A percentile compares a stretch with the other conserved stretches of the same genome.
These are phyloP conservation scores for Lepidium didymum DNA, from an alignment of 345 rosid genomes.

Conservation along the genomic window DNA sequence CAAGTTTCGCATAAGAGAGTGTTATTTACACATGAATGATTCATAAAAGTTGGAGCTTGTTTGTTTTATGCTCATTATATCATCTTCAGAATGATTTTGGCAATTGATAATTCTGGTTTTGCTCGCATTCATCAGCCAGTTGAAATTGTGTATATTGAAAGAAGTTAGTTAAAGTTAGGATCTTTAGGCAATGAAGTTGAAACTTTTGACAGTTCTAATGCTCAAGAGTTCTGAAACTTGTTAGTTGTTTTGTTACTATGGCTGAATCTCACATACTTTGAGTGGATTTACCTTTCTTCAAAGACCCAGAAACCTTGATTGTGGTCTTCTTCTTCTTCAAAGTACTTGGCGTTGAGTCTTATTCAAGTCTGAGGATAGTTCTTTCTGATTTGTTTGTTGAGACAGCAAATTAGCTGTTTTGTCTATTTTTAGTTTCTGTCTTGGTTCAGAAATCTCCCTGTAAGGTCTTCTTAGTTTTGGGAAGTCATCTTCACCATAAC, in stretches of 20 bases:
- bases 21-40: not conserved
- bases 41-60: conserved; percentile 2
- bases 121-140: too few species aligned
- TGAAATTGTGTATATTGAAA: not conserved
- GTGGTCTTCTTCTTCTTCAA: not conserved
- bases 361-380: too few species aligned
- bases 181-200: not conserved
- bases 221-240: not conserved
- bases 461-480: too few species aligned
- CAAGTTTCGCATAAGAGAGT: conserved; percentile 16
- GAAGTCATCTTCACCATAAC: too few species aligned
- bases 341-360: not conserved
- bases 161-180: not conserved
- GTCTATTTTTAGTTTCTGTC: too few species aligned
- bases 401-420: too few species aligned
- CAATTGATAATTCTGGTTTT: too few species aligned
- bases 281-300: not conserved
- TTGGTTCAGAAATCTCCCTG: too few species aligned
- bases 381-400: too few species aligned
- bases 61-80: not conserved
- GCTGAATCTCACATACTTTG: not conserved
- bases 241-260: not conserved
- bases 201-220: not conserved
- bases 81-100: conserved; percentile 2
- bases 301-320: not conserved